Evolutionary conservation across 2,329 filamentous ascomycete genomes (phyloP).

Genomic region (Coleophoma cylindrospora): DNA sequence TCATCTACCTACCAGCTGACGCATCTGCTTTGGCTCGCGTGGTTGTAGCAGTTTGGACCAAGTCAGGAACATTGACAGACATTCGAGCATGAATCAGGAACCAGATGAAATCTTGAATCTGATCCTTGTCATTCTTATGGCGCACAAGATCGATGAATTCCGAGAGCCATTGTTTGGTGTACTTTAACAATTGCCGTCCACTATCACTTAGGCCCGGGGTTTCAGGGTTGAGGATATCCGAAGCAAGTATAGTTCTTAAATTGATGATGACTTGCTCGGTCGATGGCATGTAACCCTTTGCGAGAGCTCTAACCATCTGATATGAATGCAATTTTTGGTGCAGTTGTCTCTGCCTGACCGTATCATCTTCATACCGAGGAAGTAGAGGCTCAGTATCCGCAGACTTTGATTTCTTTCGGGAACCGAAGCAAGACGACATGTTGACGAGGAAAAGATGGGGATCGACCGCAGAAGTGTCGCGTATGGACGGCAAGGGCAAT

Average conservation of each 20-base stretch:
- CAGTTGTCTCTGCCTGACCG: constrained; percentile 67
- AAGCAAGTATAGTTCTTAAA: constrained; percentile 71
- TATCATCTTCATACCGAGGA: constrained; percentile 79
- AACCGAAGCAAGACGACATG: constrained; percentile 27
- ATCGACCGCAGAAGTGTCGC: background rate
- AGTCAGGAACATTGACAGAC: constrained; percentile 59
- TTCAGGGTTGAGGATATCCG: constrained; percentile 73
- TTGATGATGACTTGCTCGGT: constrained; percentile 80
- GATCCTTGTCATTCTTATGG: constrained; percentile 78
- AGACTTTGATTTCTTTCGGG: constrained; percentile 20
- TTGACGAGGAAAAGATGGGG: constrained; percentile 4
- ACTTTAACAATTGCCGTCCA: constrained; percentile 67
- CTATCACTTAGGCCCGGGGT: constrained; percentile 72
- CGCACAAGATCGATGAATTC: constrained; percentile 77
- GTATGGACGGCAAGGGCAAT: background rate
- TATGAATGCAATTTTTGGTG: constrained; percentile 91
- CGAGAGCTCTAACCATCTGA: constrained; percentile 80
- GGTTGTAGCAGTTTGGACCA: constrained; percentile 54
- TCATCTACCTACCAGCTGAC: constrained; percentile 50
- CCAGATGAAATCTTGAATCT: constrained; percentile 92
- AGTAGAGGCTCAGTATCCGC: constrained; percentile 60
- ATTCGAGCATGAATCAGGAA: constrained; percentile 71
- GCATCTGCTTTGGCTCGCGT: constrained; percentile 67
- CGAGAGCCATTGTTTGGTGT: constrained; percentile 67
- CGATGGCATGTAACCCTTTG: constrained; percentile 85